Conservation (phyloP, 1,284 basidiomycete genomes). For the Xerocomus minutiporus region DNA sequence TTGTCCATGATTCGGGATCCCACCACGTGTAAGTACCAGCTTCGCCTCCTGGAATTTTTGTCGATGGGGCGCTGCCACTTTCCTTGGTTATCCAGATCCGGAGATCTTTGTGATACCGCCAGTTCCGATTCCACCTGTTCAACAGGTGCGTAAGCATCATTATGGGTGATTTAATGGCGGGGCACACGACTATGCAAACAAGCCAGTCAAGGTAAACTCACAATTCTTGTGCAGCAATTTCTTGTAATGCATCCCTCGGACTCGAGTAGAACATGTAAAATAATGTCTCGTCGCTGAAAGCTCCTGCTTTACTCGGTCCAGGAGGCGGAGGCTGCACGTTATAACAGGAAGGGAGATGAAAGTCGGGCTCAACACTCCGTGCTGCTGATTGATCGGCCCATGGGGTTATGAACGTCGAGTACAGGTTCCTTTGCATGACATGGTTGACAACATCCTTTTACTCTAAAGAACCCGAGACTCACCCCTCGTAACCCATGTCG, state of each 20-base stretch:
- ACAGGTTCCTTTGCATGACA: slow-evolving; percentile 58
- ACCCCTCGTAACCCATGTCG: slow-evolving; percentile 85
- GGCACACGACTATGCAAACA: slow-evolving; percentile 2
- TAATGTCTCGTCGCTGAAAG: slow-evolving; percentile 94
- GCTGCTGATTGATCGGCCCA: slow-evolving; percentile 89
- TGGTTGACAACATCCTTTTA: slow-evolving; percentile 20
- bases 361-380: slow-evolving; percentile 85
- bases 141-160: slow-evolving; percentile 8
- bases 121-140: slow-evolving; percentile 87
- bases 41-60: slow-evolving; percentile 88
- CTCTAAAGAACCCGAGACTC: slow-evolving; percentile 35
- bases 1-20: slow-evolving; percentile 87
- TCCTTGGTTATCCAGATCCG: slow-evolving; percentile 96
- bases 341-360: slow-evolving; percentile 89
- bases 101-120: slow-evolving; percentile 96
- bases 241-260: slow-evolving; percentile 90
- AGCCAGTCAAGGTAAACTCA: slow-evolving; percentile 41
- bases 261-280: slow-evolving; percentile 99
- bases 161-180: background rate
- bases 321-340: slow-evolving; percentile 90
- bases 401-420: slow-evolving; percentile 93
- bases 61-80: slow-evolving; percentile 73
- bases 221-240: slow-evolving; percentile 94
- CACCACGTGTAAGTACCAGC: slow-evolving; percentile 89
- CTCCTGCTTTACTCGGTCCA: slow-evolving; percentile 80